These are phyloP conservation scores for Coffea canephora DNA, from an alignment of 257 asterid species.

Conservation along the genomic window DNA sequence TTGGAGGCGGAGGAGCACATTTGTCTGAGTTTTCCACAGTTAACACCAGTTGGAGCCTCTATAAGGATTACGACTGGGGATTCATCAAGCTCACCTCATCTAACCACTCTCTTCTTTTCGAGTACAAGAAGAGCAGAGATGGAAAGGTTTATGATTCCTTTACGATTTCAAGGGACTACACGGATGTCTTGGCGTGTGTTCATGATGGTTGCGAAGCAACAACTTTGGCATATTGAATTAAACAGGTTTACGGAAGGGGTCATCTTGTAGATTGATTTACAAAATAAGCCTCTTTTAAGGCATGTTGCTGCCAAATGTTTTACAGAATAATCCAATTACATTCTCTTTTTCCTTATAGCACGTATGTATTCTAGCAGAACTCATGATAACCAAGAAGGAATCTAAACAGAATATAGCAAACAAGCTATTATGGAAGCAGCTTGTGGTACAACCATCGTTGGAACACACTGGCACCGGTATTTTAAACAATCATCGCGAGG, in stretches of 20 bases:
- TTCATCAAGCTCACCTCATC: constrained; percentile 69
- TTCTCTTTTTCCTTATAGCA: neutral
- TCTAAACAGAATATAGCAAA: neutral
- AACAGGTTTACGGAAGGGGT: neutral
- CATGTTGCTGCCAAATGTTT: neutral
- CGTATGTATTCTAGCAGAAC: neutral
- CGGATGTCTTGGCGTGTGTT: constrained; percentile 76
- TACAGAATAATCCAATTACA: neutral
- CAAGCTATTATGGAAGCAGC: no score
- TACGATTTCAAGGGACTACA: constrained; percentile 74
- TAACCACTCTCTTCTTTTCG: constrained; percentile 64
- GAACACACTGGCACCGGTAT: neutral
- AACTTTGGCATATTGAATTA: constrained; percentile 48
- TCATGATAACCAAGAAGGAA: neutral
- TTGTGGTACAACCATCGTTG: neutral
- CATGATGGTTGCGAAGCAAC: constrained; percentile 70
- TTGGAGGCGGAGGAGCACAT: constrained; percentile 63
- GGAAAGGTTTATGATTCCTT: constrained; percentile 81
- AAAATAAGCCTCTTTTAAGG: neutral
- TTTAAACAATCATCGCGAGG: neutral
- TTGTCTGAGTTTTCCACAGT: constrained; percentile 49
- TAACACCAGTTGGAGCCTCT: constrained; percentile 63
- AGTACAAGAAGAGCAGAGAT: constrained; percentile 75
- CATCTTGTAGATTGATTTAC: neutral
- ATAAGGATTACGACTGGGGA: constrained; percentile 75